A percentile compares a stretch with the other conserved stretches of the same genome.
Conservation (phyloP, 2,329 filamentous ascomycete genomes). For the Fusarium caatingaense region DNA sequence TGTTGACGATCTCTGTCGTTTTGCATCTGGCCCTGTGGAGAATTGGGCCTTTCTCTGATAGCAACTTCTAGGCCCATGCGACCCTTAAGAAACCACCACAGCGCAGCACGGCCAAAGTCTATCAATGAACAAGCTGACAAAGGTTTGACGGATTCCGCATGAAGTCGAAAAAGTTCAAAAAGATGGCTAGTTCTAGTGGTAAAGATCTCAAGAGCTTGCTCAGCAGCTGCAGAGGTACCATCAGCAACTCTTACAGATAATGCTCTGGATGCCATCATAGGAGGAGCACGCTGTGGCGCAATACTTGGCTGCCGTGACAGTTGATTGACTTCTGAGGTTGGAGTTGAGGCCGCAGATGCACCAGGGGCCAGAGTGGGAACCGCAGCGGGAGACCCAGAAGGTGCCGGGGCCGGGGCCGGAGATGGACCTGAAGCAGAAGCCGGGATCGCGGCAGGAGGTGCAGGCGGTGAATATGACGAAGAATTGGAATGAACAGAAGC, state of each 20-base stretch:
- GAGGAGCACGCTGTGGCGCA: conserved; percentile 44
- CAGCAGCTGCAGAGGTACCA: conserved; percentile 59
- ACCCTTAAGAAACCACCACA: conserved; percentile 93
- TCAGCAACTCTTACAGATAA: conserved; percentile 58
- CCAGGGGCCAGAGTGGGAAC: conserved; percentile 1
- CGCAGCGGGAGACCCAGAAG: conserved; percentile 1
- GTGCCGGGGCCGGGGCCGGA: background rate
- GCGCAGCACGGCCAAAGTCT: conserved; percentile 76
- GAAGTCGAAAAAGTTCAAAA: conserved; percentile 79
- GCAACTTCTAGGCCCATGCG: conserved; percentile 78
- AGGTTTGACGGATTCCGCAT: conserved; percentile 78
- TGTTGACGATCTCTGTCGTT: conserved; percentile 73
- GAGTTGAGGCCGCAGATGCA: conserved; percentile 8
- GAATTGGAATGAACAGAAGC: conserved; percentile 51
- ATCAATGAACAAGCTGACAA: conserved; percentile 70
- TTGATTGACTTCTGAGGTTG: conserved; percentile 33
- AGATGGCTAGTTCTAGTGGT: conserved; percentile 77
- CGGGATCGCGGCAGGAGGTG: conserved; percentile 23
- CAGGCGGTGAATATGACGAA: conserved; percentile 47
- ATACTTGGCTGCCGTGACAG: conserved; percentile 41
- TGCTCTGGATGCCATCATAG: conserved; percentile 47
- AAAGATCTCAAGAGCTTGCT: conserved; percentile 78
- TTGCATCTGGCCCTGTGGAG: conserved; percentile 64
- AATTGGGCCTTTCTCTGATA: conserved; percentile 71
- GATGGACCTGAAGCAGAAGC: conserved; percentile 8